Conservation (phyloP, 345 rosid species). For the Cochlearia excelsa region DNA sequence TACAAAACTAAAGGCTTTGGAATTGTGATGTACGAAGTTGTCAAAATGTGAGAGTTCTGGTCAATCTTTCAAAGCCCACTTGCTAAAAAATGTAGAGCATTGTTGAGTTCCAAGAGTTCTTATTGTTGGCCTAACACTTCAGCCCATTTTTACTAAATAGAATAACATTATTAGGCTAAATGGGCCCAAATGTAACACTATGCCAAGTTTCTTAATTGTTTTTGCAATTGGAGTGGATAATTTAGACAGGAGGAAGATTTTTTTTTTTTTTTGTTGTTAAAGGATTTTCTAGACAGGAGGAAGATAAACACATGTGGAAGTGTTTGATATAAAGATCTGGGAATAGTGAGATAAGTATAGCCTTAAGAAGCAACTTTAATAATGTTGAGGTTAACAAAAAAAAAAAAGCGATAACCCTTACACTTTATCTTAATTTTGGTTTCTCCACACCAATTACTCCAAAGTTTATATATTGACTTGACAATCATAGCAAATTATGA, state of each 20-base stretch:
- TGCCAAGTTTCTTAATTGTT: too few species aligned
- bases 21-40: too few species aligned
- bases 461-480: conserved; percentile 25
- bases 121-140: conserved; percentile 21
- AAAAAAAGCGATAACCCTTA: conserved; percentile 43
- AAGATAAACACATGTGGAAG: conserved; percentile 23
- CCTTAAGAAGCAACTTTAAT: conserved; percentile 47
- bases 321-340: conserved; percentile 28
- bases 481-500: background rate
- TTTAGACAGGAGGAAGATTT: background rate
- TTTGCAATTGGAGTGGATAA: too few species aligned
- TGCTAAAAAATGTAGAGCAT: conserved; percentile 16
- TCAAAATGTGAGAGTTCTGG: too few species aligned
- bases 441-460: conserved; percentile 21
- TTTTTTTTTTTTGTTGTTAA: too few species aligned
- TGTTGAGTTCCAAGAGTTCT: conserved; percentile 17
- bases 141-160: conserved; percentile 18
- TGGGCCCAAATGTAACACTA: conserved; percentile 10
- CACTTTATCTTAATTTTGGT: conserved; percentile 25
- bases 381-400: conserved; percentile 45
- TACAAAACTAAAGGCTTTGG: too few species aligned
- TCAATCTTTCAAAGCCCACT: conserved; percentile 15
- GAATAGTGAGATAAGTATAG: conserved; percentile 36
- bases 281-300: background rate
- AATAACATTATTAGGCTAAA: conserved; percentile 19